phyloP scores from a whole-genome alignment of 2,329 filamentous ascomycete genomes.

The Cercospora zeae-maydis region DNA sequence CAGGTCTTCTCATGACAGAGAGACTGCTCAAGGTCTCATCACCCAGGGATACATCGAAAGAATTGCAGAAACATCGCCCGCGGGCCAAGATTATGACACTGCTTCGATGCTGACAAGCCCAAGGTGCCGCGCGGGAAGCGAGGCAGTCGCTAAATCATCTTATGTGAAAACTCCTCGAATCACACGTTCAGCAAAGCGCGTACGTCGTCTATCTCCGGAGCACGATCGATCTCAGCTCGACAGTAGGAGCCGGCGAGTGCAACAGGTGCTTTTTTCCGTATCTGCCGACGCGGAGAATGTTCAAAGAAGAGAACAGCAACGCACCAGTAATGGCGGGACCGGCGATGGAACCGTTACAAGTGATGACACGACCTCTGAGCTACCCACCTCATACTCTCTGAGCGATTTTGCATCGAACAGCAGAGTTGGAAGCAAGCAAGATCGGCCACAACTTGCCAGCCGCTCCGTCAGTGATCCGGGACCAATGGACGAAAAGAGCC shows the following conservation, averaged over 20 bases:
- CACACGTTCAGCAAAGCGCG: conserved; percentile 11
- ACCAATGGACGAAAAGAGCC: conserved; percentile 1
- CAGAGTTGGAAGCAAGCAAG: conserved; percentile 13
- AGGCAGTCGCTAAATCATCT: conserved; percentile 24
- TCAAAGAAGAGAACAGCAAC: neutral
- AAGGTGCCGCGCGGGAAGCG: neutral
- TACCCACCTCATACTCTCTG: conserved; percentile 37
- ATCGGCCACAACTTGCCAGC: conserved; percentile 16
- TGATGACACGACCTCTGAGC: conserved; percentile 31
- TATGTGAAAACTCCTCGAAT: conserved; percentile 25
- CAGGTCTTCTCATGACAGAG: neutral
- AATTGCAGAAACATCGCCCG: neutral
- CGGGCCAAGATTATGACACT: neutral
- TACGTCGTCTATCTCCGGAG: neutral
- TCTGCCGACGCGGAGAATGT: neutral
- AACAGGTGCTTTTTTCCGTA: neutral
- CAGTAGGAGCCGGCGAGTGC: neutral
- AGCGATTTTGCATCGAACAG: conserved; percentile 28
- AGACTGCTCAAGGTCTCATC: neutral
- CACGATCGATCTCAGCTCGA: neutral
- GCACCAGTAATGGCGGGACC: neutral
- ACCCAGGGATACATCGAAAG: neutral
- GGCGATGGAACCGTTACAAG: conserved; percentile 5
- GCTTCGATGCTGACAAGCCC: neutral
- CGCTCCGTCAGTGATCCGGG: conserved; percentile 28